These are phyloP conservation scores for Lizonia empirigonia DNA, from an alignment of 2,329 filamentous ascomycete species.

Conservation along the genomic window DNA sequence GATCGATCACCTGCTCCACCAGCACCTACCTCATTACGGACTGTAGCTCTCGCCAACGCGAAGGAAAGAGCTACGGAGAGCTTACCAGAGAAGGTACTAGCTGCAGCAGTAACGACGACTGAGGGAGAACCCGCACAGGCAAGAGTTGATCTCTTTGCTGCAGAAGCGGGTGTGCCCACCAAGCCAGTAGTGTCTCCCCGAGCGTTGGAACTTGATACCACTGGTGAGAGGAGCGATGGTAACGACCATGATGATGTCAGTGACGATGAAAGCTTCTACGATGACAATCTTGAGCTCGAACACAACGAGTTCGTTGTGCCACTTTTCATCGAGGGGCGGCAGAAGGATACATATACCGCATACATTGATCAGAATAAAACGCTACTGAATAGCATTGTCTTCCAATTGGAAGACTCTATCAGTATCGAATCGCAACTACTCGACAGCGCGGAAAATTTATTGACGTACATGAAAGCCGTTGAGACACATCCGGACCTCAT, in stretches of 20 bases:
- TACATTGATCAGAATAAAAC: slow-evolving; percentile 26
- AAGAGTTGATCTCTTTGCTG: slow-evolving; percentile 9
- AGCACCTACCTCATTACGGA: slow-evolving; percentile 36
- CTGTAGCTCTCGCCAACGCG: slow-evolving; percentile 29
- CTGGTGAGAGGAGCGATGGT: slow-evolving; percentile 28
- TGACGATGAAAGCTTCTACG: slow-evolving; percentile 30
- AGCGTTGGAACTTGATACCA: slow-evolving; percentile 18
- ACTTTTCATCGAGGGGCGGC: slow-evolving; percentile 40
- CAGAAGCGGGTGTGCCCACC: background rate
- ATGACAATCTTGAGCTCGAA: slow-evolving; percentile 39
- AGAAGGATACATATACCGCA: slow-evolving; percentile 31
- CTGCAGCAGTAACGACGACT: background rate
- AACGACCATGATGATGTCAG: slow-evolving; percentile 5
- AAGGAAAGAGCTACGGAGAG: slow-evolving; percentile 9
- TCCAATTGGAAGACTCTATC: too few species aligned
- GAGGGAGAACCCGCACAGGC: slow-evolving; percentile 3
- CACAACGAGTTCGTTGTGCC: slow-evolving; percentile 42
- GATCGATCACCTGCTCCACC: slow-evolving; percentile 33
- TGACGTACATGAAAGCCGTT: slow-evolving; percentile 31
- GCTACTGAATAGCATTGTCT: too few species aligned
- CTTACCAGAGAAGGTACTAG: background rate
- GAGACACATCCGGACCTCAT: slow-evolving; percentile 44
- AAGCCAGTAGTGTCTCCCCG: background rate
- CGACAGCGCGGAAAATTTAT: slow-evolving; percentile 23
- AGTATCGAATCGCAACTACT: slow-evolving; percentile 9